Evolutionary conservation across 1,284 basidiomycete species (phyloP).

Genomic region (Serendipita sp.): DNA sequence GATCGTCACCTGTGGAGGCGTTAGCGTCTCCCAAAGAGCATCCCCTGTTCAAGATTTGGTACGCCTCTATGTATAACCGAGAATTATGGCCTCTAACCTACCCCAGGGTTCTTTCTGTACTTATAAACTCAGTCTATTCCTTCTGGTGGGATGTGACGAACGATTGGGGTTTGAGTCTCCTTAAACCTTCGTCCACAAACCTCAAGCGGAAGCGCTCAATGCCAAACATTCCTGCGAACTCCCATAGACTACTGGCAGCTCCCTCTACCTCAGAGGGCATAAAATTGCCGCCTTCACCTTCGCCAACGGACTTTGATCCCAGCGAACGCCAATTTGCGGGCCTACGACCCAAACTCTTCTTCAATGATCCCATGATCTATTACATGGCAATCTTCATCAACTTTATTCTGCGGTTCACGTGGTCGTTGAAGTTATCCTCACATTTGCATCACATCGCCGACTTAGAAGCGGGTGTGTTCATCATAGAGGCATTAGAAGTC

Average conservation of each 20-base stretch:
- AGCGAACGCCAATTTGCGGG: constrained; percentile 42
- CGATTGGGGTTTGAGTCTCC: constrained; percentile 87
- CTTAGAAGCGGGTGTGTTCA: constrained; percentile 74
- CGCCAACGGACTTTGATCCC: constrained; percentile 18
- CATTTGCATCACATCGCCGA: constrained; percentile 78
- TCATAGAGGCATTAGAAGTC: constrained; percentile 84
- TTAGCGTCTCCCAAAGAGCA: constrained; percentile 48
- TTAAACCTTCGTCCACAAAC: constrained; percentile 34
- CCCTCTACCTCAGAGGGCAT: constrained; percentile 25
- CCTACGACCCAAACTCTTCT: constrained; percentile 54
- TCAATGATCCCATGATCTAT: constrained; percentile 67
- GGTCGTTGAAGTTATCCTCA: constrained; percentile 83
- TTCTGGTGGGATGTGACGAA: constrained; percentile 99
- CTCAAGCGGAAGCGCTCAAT: constrained; percentile 12
- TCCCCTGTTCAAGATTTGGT: constrained; percentile 74
- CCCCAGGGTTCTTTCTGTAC: constrained; percentile 68
- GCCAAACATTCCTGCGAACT: constrained; percentile 14
- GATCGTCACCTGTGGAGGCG: constrained; percentile 39
- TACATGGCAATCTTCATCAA: constrained; percentile 75
- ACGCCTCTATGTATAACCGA: constrained; percentile 18
- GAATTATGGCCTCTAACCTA: constrained; percentile 6
- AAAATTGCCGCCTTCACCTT: constrained; percentile 10
- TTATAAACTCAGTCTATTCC: constrained; percentile 84
- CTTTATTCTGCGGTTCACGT: constrained; percentile 82
- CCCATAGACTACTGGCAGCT: constrained; percentile 27